Base-by-base conservation (phyloP, 176 grass and related monocot species). In the Avena insularis region DNA sequence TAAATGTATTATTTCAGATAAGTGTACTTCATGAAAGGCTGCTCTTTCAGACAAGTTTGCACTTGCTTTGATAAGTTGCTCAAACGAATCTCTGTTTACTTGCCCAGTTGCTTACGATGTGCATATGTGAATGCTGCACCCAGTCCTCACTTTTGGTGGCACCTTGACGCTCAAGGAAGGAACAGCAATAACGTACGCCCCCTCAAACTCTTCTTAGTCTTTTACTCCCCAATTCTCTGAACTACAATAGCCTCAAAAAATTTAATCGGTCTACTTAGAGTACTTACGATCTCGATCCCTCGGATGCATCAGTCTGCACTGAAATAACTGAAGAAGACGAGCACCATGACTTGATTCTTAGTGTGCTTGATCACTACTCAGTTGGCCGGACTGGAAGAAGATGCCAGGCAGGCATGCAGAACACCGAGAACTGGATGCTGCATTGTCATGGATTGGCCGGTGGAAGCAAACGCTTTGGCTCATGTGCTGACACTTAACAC, bases 391-490 rank as follows among this genome's bases (percentile, higher is more conserved):
- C 43, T 73, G 70, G 25, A 72, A 59, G 59, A 31, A 27, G 64
- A 69, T 71, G 59, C 1, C 11, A 25, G 61, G 80, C 82, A 87
- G 40, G 51, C 61, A 84, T 33, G 47, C 75, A 80, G 63, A 81
- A 68, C 61, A 68, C 9, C 1, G 19, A 21, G 71, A 33, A 53
- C 14, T 16, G 19, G 36, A 78, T 6, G 27, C 5, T 33, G 8
- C 64, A 47, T 78, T 83, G 55, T 15, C 15, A 20, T 66, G 57
- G 40, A 78, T 78, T 59, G 33, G 54, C 23, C 46, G 62, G 74
- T 57, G 66, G 60, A 85, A 83, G 88, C 85, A 81, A 71, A 89
- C 25, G 62, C 82, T 77, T 89, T 92, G 77, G 25, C 20, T 91
- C 86, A 91, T 90, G 89, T 97, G 90, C 51, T 3, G 0, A 27